Evolutionary conservation across 2,329 filamentous ascomycete species (phyloP).

Genomic region (Acarospora socialis): DNA sequence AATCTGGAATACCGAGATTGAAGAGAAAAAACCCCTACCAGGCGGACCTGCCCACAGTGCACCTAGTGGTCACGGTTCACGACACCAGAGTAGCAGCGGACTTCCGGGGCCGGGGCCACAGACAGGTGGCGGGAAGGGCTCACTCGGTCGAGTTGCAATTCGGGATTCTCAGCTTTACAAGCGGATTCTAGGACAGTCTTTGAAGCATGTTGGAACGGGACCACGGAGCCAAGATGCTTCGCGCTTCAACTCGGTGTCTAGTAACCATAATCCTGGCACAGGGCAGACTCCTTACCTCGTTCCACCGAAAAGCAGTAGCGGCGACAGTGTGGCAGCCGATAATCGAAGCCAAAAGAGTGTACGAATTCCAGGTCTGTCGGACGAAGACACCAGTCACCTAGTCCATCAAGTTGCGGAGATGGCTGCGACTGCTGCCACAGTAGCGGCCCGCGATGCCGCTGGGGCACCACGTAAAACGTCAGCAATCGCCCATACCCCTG

Average conservation of each 20-base stretch:
- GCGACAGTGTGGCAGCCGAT: constrained; percentile 20
- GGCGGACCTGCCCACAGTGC: constrained; percentile 11
- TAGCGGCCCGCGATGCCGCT: constrained; percentile 66
- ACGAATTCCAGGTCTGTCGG: constrained; percentile 45
- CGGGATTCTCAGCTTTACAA: constrained; percentile 84
- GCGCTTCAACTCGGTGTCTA: constrained; percentile 26
- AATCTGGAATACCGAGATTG: constrained; percentile 80
- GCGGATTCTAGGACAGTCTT: constrained; percentile 77
- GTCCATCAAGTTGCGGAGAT: constrained; percentile 85
- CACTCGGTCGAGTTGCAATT: constrained; percentile 51
- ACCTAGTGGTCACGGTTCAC: constrained; percentile 8
- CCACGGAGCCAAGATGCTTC: constrained; percentile 36
- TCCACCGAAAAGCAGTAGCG: constrained; percentile 48
- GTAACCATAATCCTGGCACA: constrained; percentile 31
- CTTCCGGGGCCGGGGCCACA: constrained; percentile 4
- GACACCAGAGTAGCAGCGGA: constrained; percentile 5
- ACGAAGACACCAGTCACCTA: constrained; percentile 67
- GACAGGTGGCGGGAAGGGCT: constrained; percentile 15
- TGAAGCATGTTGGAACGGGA: constrained; percentile 64
- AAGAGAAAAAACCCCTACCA: constrained; percentile 53
- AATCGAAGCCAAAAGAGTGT: constrained; percentile 11
- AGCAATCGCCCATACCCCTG: constrained; percentile 18
- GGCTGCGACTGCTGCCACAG: constrained; percentile 76
- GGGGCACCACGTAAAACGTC: constrained; percentile 36
- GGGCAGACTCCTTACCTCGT: constrained; percentile 54